A percentile compares a stretch with the other conserved stretches of the same genome.
Evolutionary conservation across 2,329 filamentous ascomycete species (phyloP).

Genomic region (Nannizzia gypsea): DNA sequence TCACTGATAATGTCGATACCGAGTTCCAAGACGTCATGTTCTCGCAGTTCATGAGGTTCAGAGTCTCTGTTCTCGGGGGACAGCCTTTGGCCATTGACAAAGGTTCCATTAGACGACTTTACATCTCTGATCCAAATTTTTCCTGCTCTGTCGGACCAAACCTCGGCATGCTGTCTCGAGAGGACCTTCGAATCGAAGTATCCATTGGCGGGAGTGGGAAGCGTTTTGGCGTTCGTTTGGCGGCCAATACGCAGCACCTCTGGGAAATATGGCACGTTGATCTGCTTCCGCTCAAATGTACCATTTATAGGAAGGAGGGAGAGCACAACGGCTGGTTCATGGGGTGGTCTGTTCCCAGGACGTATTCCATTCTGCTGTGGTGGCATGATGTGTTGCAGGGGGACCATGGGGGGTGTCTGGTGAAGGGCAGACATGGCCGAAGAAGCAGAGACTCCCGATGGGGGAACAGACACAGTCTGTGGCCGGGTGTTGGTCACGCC

Average conservation of each 20-base stretch:
- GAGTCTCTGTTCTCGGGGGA: conserved; percentile 94
- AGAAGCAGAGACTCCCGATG: conserved; percentile 47
- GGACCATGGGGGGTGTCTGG: conserved; percentile 49
- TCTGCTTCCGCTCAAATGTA: conserved; percentile 94
- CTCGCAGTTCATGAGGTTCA: conserved; percentile 83
- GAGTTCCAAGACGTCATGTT: conserved; percentile 82
- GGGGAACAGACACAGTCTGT: conserved; percentile 48
- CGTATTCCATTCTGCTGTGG: conserved; percentile 49
- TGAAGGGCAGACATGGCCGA: conserved; percentile 53
- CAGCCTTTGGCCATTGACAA: conserved; percentile 82
- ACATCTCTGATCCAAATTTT: conserved; percentile 95
- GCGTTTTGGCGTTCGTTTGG: conserved; percentile 92
- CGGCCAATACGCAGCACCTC: conserved; percentile 89
- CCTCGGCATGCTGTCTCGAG: conserved; percentile 88
- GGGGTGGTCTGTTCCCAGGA: conserved; percentile 31
- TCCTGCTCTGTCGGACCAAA: conserved; percentile 74
- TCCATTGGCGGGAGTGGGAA: conserved; percentile 80
- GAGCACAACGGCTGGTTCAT: conserved; percentile 61
- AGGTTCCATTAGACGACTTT: conserved; percentile 97
- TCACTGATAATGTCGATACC: conserved; percentile 98
- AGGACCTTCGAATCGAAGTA: conserved; percentile 98
- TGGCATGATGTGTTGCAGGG: conserved; percentile 58
- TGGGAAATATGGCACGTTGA: conserved; percentile 83
- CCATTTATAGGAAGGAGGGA: conserved; percentile 85
- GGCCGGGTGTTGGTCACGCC: conserved; percentile 51